phyloP scores from a whole-genome alignment of 129 eudicot species.

The Arctium lappa region DNA sequence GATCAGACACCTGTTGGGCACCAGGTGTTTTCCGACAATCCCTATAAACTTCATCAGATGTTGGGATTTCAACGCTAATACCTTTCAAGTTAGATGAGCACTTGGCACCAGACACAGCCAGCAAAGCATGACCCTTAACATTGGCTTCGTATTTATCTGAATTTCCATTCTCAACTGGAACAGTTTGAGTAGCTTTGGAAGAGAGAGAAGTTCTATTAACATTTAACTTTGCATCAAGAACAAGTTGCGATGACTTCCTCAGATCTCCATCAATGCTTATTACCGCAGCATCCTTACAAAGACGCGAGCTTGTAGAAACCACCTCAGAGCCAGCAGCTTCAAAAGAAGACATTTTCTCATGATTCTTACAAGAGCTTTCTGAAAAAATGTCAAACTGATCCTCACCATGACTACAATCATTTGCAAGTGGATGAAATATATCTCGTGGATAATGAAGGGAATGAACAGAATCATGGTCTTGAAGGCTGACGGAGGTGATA shows the following conservation, averaged over 20 bases:
- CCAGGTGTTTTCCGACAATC: constrained; percentile 25
- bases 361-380: constrained; percentile 21
- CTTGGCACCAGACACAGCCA: constrained; percentile 7
- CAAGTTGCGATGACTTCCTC: constrained; percentile 24
- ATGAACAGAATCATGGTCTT: constrained; percentile 26
- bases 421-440: constrained; percentile 1
- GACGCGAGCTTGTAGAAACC: neutral
- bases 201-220: neutral
- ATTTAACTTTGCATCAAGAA: constrained; percentile 20
- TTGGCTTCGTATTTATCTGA: constrained; percentile 8
- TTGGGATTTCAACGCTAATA: constrained; percentile 58
- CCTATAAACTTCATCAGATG: constrained; percentile 36
- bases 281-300: constrained; percentile 13
- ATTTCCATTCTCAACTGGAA: constrained; percentile 15
- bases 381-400: constrained; percentile 25
- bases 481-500: constrained; percentile 47
- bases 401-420: constrained; percentile 19
- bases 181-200: constrained; percentile 17
- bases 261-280: constrained; percentile 19
- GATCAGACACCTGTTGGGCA: constrained; percentile 31
- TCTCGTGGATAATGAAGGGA: constrained; percentile 20
- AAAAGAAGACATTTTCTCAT: neutral
- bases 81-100: constrained; percentile 33
- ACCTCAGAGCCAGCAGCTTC: constrained; percentile 15
- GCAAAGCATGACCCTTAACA: constrained; percentile 7